These are phyloP conservation scores for Colletotrichum eleusines DNA, from an alignment of 2,329 filamentous ascomycete genomes.

Conservation along the genomic window DNA sequence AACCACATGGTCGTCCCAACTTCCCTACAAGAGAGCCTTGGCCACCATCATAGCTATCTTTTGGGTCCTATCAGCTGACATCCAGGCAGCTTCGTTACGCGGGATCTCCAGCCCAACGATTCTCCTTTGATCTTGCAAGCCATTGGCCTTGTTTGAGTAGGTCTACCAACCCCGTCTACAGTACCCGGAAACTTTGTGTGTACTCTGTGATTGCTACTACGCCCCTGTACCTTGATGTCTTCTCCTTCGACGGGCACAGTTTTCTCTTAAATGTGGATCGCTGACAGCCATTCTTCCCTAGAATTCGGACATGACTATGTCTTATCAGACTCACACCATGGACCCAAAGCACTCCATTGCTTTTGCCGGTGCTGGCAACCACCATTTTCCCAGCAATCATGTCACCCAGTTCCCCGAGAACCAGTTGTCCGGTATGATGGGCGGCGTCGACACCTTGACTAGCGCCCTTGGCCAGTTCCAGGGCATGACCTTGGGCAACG, in stretches of 20 bases:
- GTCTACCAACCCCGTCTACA: background rate
- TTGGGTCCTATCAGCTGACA: conserved; percentile 26
- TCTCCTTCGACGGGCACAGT: background rate
- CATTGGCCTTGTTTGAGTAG: conserved; percentile 29
- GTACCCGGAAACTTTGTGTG: background rate
- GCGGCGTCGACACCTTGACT: conserved; percentile 32
- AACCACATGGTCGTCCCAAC: background rate
- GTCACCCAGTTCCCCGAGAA: conserved; percentile 39
- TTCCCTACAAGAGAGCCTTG: too few species aligned
- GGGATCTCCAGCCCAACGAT: conserved; percentile 2
- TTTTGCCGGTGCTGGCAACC: conserved; percentile 29
- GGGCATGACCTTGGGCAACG: conserved; percentile 52
- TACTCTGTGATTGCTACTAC: background rate
- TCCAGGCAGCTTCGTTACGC: background rate
- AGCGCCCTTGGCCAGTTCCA: conserved; percentile 39
- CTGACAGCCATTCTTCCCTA: conserved; percentile 7
- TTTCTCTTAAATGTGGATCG: too few species aligned
- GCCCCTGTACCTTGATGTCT: background rate
- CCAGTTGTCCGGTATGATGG: conserved; percentile 36
- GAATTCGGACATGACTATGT: conserved; percentile 45
- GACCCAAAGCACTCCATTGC: conserved; percentile 51
- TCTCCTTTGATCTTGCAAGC: conserved; percentile 27
- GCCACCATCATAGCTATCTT: background rate
- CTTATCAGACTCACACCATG: conserved; percentile 55
- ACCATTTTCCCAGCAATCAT: conserved; percentile 23